A percentile compares a stretch with the other conserved stretches of the same genome.
These are phyloP conservation scores for Parmales sp. DNA, from an alignment of 108 stramenopile genomes.

Conservation along the genomic window DNA sequence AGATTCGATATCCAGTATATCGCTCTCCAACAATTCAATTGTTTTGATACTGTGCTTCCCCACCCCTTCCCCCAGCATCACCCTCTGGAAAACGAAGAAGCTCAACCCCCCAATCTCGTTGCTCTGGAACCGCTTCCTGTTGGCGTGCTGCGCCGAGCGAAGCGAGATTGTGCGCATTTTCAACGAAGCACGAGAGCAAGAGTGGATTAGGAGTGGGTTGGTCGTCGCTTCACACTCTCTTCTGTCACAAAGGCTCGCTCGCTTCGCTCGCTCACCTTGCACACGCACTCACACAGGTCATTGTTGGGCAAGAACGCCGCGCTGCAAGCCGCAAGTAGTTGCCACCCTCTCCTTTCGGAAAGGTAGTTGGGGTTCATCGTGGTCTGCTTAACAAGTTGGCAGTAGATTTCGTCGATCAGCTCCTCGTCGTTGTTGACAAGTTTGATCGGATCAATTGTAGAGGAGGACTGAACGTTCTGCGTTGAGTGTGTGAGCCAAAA, in stretches of 20 bases:
- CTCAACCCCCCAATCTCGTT: neutral
- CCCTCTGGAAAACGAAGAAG: conserved; percentile 6
- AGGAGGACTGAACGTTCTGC: too few species aligned
- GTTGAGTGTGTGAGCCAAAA: too few species aligned
- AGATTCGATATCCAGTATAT: neutral
- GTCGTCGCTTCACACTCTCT: too few species aligned
- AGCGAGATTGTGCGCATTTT: too few species aligned
- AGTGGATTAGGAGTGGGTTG: too few species aligned
- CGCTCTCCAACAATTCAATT: neutral
- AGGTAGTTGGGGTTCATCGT: neutral
- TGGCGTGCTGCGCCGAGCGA: too few species aligned
- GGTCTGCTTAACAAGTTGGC: conserved; percentile 10
- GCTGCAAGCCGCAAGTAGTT: neutral
- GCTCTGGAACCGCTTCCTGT: conserved; percentile 4
- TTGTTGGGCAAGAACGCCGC: neutral
- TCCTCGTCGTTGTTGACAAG: too few species aligned
- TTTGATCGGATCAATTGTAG: too few species aligned
- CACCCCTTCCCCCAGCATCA: neutral
- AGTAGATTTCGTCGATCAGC: neutral
- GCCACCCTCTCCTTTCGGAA: neutral
- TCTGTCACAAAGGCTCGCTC: too few species aligned
- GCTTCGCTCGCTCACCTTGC: too few species aligned
- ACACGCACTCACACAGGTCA: conserved; percentile 7
- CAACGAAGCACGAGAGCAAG: too few species aligned
- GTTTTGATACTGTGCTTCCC: neutral